phyloP scores from a whole-genome alignment of 768 basidiomycete genomes.

The Epithele typhae region DNA sequence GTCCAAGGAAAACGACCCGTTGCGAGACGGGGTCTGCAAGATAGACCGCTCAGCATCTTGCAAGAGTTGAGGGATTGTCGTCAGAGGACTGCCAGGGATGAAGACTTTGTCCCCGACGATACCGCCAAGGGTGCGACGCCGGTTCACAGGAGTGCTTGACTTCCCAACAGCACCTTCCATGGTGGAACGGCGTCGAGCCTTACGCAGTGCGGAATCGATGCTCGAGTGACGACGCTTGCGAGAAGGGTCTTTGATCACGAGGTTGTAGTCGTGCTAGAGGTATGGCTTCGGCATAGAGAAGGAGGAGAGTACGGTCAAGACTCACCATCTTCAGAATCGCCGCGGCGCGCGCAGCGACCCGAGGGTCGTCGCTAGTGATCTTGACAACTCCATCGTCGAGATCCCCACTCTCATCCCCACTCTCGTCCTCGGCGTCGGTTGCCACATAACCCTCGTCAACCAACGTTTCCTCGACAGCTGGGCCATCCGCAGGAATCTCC shows the following conservation, averaged over 20 bases:
- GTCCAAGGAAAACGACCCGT: not conserved
- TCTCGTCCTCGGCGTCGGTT: conserved; percentile 20
- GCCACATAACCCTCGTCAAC: conserved; percentile 9
- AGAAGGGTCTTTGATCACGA: conserved; percentile 49
- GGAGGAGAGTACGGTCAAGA: not conserved
- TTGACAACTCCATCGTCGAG: conserved; percentile 65
- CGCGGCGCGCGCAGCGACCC: conserved; percentile 87
- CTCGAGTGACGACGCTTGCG: conserved; percentile 15
- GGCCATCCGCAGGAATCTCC: no score
- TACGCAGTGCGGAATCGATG: conserved; percentile 17
- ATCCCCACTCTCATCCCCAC: conserved; percentile 28
- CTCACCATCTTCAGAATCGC: conserved; percentile 88
- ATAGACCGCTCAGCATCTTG: conserved; percentile 51
- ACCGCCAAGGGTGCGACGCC: conserved; percentile 32
- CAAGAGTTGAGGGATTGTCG: conserved; percentile 53
- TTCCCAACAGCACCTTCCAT: conserved; percentile 29
- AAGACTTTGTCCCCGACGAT: conserved; percentile 46
- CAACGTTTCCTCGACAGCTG: conserved; percentile 12
- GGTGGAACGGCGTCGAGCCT: conserved; percentile 32
- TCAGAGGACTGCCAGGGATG: conserved; percentile 49
- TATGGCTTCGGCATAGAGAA: not conserved
- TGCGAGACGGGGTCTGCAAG: conserved; percentile 12
- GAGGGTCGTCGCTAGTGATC: conserved; percentile 80
- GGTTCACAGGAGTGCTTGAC: conserved; percentile 5
- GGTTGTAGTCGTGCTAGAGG: conserved; percentile 81